phyloP scores from a whole-genome alignment of 257 asterid species.

The Anisodus acutangulus region DNA sequence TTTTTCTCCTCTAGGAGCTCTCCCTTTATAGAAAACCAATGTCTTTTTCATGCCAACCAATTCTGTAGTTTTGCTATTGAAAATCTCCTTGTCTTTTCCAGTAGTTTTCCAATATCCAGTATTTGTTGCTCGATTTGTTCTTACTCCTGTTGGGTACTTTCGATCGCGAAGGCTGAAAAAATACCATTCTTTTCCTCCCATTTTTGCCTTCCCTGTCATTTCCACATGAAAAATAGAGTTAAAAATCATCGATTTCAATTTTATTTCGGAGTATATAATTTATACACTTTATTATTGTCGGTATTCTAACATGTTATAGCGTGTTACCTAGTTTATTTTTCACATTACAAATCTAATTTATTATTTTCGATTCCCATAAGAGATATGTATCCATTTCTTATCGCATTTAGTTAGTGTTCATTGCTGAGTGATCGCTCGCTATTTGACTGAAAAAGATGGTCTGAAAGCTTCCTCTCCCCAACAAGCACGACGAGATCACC shows the following conservation, averaged over 20 bases:
- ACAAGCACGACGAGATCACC: conserved; percentile 20
- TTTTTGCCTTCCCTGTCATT: conserved; percentile 76
- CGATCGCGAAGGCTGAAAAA: conserved; percentile 93
- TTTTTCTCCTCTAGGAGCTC: conserved; percentile 97
- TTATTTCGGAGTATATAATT: neutral
- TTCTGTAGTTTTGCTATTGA: conserved; percentile 69
- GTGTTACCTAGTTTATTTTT: neutral
- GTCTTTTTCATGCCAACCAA: conserved; percentile 93
- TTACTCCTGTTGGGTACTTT: conserved; percentile 90
- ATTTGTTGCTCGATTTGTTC: conserved; percentile 92
- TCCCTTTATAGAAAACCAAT: conserved; percentile 80
- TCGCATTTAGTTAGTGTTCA: neutral
- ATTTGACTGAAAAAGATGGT: conserved; percentile 4
- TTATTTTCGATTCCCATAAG: no score
- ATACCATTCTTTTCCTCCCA: conserved; percentile 96
- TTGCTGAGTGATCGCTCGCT: conserved; percentile 25
- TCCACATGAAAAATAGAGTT: neutral
- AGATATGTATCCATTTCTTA: neutral
- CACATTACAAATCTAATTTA: no score
- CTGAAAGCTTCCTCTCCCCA: conserved; percentile 6
- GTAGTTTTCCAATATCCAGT: conserved; percentile 96
- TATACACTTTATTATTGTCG: neutral
- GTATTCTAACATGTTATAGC: neutral
- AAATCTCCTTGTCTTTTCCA: conserved; percentile 91
- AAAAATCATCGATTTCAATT: neutral